Base-by-base conservation (phyloP, 805 yeast genomes). In the Yarrowia hollandica region DNA sequence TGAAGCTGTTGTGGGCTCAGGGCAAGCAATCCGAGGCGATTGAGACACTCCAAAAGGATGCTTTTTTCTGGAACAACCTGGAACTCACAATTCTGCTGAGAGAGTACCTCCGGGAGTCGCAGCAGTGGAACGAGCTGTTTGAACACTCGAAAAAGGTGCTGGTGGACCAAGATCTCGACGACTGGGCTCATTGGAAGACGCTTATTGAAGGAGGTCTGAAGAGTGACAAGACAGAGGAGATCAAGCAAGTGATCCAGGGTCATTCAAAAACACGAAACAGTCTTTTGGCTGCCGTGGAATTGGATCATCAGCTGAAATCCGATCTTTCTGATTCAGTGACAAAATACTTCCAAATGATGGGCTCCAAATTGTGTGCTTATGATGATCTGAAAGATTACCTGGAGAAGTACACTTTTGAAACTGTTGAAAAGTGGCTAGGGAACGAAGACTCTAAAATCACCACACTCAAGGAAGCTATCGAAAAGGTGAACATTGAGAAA, bases 121-220 rank as follows among this genome's bases (percentile, higher is more conserved):
- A 77, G 56, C 64, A 75, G 3, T 82, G 82, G 80, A 71, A 72
- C 0, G 62, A 66, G 11, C 69, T 89, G 12, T 75, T 66, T 62
- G 69, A 74, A 0, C 72, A 73, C 61, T 72, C 82, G 44, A 38
- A 67, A 5, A 61, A 65, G 4, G 74, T 82, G 12, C 68, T 90
- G 30, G 72, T 77, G 15, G 74, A 72, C 4, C 72, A 78, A 21
- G 69, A 75, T 9, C 78, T 86, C 59, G 90, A 91, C 69, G 96
- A 90, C 69, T 91, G 82, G 76, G 80, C 81, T 60, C 82, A 90
- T 34, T 89, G 95, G 88, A 80, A 82, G 63, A 72, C 75, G 15
- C 70, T 80, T 52, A 76, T 82, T 18, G 72, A 75, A 42, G 73
- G 90, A 2, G 76, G 78, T 0, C 65, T 67, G 16, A 64, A 76